Percentiles rank a stretch among this genome's conserved stretches.
Evolutionary conservation across 2,329 filamentous ascomycete species (phyloP).

Genomic region (Botryosphaeria dothidea): DNA sequence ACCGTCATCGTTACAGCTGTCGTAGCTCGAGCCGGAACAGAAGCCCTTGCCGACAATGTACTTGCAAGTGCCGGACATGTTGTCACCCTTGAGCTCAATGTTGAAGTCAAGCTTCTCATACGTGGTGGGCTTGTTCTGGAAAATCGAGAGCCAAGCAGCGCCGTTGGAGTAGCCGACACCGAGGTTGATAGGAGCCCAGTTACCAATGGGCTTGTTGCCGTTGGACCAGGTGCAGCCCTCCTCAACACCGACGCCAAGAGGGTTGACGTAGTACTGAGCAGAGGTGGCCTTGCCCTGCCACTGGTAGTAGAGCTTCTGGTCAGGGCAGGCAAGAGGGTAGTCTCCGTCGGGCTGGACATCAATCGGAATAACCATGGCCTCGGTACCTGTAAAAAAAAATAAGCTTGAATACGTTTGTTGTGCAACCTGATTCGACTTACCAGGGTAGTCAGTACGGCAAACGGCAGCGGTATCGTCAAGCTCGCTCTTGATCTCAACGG

Average conservation of each 20-base stretch:
- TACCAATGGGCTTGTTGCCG: slow-evolving; percentile 63
- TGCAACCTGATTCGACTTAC: slow-evolving; percentile 42
- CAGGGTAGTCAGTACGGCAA: slow-evolving; percentile 96
- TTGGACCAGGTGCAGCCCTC: slow-evolving; percentile 78
- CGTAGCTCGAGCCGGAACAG: slow-evolving; percentile 50
- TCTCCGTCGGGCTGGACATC: slow-evolving; percentile 60
- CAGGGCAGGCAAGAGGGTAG: slow-evolving; percentile 72
- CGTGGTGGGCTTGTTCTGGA: slow-evolving; percentile 79
- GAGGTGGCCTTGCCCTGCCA: slow-evolving; percentile 77
- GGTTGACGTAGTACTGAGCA: slow-evolving; percentile 97
- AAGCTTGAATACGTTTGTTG: neutral
- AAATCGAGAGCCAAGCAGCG: slow-evolving; percentile 77
- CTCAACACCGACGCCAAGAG: slow-evolving; percentile 64
- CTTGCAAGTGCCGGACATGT: slow-evolving; percentile 61
- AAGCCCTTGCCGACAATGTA: slow-evolving; percentile 64
- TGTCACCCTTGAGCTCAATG: slow-evolving; percentile 72
- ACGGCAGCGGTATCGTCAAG: slow-evolving; percentile 65
- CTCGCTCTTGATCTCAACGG: slow-evolving; percentile 73
- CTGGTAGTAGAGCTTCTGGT: slow-evolving; percentile 70
- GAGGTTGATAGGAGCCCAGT: slow-evolving; percentile 85
- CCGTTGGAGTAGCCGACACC: slow-evolving; percentile 71
- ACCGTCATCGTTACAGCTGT: slow-evolving; percentile 57
- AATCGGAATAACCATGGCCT: slow-evolving; percentile 82
- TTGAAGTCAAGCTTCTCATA: slow-evolving; percentile 71
- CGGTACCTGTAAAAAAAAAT: slow-evolving; percentile 56